Evolutionary conservation across 2,329 filamentous ascomycete genomes (phyloP).

Genomic region (Fusarium lateritium): DNA sequence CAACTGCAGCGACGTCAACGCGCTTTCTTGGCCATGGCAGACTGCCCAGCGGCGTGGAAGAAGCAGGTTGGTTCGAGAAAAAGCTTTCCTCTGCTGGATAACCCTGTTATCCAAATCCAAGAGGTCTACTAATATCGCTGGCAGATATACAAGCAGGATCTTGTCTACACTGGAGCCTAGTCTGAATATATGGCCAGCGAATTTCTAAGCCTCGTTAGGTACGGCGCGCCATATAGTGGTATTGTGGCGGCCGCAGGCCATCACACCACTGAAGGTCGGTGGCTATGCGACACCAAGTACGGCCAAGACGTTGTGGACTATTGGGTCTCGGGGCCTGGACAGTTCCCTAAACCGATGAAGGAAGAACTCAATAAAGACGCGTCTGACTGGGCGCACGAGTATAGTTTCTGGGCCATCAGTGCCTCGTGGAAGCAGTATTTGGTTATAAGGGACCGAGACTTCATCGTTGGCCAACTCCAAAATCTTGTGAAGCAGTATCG

Average conservation of each 20-base stretch:
- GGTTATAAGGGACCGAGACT: background rate
- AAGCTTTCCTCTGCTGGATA: constrained; percentile 1
- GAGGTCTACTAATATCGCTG: constrained; percentile 13
- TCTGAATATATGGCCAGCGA: constrained; percentile 15
- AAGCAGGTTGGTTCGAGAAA: constrained; percentile 2
- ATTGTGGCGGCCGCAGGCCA: constrained; percentile 10
- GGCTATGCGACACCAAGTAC: constrained; percentile 7
- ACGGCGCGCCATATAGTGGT: constrained; percentile 10
- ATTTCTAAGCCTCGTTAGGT: background rate
- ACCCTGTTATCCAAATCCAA: background rate
- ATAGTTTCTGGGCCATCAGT: constrained; percentile 13
- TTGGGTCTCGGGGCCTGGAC: constrained; percentile 6
- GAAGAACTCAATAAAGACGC: constrained; percentile 7
- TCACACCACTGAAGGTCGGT: constrained; percentile 12
- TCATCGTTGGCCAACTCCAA: background rate
- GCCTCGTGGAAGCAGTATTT: constrained; percentile 1
- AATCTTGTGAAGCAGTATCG: constrained; percentile 16
- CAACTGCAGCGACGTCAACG: background rate
- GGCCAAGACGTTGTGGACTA: constrained; percentile 2
- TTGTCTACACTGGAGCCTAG: constrained; percentile 6
- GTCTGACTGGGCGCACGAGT: constrained; percentile 9
- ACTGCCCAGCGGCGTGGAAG: background rate
- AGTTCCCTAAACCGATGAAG: constrained; percentile 10
- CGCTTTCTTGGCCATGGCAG: background rate
- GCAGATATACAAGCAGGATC: constrained; percentile 16